Conservation (phyloP, 2,329 filamentous ascomycete species). For the Diplodia seriata region DNA sequence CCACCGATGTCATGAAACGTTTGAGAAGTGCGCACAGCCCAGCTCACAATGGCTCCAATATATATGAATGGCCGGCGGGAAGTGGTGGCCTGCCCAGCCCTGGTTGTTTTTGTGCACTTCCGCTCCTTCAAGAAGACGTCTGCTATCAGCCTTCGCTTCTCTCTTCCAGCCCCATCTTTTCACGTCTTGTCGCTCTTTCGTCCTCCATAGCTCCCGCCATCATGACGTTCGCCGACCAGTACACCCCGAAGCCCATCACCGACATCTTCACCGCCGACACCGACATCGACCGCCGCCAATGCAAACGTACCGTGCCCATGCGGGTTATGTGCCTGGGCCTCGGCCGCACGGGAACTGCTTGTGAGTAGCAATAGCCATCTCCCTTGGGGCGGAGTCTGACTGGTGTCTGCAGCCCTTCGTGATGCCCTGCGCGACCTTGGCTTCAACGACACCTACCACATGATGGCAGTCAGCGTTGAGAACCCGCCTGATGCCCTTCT, state of each 20-base stretch:
- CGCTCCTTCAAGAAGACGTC: conserved; percentile 23
- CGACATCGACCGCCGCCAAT: conserved; percentile 70
- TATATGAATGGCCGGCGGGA: conserved; percentile 30
- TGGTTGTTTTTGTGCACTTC: conserved; percentile 18
- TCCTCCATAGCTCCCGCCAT: not conserved
- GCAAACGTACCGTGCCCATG: conserved; percentile 73
- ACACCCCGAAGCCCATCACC: conserved; percentile 59
- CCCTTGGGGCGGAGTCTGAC: conserved; percentile 38
- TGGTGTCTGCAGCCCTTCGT: conserved; percentile 59
- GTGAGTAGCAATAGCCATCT: conserved; percentile 55
- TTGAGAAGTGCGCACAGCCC: conserved; percentile 27
- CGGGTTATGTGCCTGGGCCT: conserved; percentile 73
- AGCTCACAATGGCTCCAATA: conserved; percentile 21
- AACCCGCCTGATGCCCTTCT: conserved; percentile 71
- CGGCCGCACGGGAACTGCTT: conserved; percentile 74
- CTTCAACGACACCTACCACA: conserved; percentile 44
- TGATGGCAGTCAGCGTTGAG: conserved; percentile 73
- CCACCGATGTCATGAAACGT: conserved; percentile 30
- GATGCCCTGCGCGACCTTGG: conserved; percentile 42
- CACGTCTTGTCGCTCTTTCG: conserved; percentile 20
- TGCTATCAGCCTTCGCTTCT: conserved; percentile 5
- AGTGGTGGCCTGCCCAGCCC: conserved; percentile 28
- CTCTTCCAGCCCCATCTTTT: conserved; percentile 9
- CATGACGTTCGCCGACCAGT: conserved; percentile 35
- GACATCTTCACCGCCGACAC: conserved; percentile 71